A percentile compares a stretch with the other conserved stretches of the same genome.
These are phyloP conservation scores for Phyllosticta citrichinensis DNA, from an alignment of 2,329 filamentous ascomycete genomes.

Conservation along the genomic window DNA sequence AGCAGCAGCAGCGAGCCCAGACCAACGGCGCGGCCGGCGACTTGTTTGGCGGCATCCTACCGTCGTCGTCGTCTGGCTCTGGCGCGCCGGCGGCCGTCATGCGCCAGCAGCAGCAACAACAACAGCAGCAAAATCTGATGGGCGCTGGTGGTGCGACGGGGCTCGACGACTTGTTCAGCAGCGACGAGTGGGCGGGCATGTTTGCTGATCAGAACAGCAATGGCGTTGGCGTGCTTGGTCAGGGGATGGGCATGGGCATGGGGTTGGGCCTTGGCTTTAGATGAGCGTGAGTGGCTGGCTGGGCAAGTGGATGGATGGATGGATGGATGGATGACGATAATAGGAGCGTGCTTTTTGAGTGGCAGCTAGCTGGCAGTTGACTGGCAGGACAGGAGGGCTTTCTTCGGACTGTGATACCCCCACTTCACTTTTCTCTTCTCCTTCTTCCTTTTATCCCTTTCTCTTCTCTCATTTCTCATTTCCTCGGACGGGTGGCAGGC, in stretches of 20 bases:
- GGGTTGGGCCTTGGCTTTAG: neutral
- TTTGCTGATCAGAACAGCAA: slow-evolving; percentile 27
- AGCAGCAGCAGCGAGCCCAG: no score
- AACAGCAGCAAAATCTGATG: slow-evolving; percentile 29
- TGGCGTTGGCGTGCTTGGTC: slow-evolving; percentile 12
- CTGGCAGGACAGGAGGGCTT: neutral
- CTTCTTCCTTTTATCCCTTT: no score
- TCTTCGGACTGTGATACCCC: no score
- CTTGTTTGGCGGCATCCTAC: neutral
- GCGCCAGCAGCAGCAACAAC: neutral
- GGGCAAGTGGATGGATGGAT: neutral
- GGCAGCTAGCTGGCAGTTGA: no score
- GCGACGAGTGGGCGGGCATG: slow-evolving; percentile 31
- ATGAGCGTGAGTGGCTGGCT: neutral
- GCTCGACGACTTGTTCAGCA: slow-evolving; percentile 27
- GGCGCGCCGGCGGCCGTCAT: neutral
- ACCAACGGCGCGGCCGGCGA: neutral
- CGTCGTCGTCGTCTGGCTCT: neutral
- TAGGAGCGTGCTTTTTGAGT: no score
- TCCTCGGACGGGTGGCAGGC: no score
- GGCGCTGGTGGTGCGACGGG: slow-evolving; percentile 33
- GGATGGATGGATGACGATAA: neutral
- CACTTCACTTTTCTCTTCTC: no score
- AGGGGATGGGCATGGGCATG: slow-evolving; percentile 9
- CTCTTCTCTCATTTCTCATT: no score